These are phyloP conservation scores for Raphanus hybrid DNA, from an alignment of 441 rosid genomes.

Conservation along the genomic window DNA sequence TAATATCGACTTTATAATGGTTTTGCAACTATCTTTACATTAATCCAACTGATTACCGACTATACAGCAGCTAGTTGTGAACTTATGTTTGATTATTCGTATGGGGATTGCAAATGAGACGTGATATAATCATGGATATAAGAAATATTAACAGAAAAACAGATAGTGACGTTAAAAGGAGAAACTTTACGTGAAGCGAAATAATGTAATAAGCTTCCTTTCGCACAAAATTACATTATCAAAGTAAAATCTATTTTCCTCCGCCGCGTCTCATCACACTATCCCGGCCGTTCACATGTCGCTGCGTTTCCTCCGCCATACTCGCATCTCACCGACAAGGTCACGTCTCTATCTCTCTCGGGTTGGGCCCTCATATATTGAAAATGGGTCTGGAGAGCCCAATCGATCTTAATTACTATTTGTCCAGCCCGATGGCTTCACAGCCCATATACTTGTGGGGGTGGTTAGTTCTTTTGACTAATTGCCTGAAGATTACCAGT, in stretches of 20 bases:
- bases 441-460: no score
- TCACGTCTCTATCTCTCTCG: no score
- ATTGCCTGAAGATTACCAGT: no score
- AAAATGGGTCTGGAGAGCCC: no score
- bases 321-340: no score
- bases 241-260: not conserved
- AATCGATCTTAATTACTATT: no score
- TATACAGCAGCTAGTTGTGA: not conserved
- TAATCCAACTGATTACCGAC: conserved; percentile 8
- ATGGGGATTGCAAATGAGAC: not conserved
- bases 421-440: no score
- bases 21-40: not conserved
- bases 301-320: no score
- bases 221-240: conserved; percentile 10
- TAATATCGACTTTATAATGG: not conserved
- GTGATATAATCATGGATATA: conserved; percentile 16
- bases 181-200: conserved; percentile 12
- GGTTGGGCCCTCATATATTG: no score
- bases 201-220: conserved; percentile 18
- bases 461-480: no score
- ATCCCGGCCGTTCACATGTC: no score
- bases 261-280: no score
- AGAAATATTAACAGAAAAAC: not conserved
- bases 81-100: not conserved
- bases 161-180: conserved; percentile 29